A percentile compares a stretch with the other conserved stretches of the same genome.
phyloP scores from a whole-genome alignment of 176 grass and related monocot species.

The Stipa capillata region DNA sequence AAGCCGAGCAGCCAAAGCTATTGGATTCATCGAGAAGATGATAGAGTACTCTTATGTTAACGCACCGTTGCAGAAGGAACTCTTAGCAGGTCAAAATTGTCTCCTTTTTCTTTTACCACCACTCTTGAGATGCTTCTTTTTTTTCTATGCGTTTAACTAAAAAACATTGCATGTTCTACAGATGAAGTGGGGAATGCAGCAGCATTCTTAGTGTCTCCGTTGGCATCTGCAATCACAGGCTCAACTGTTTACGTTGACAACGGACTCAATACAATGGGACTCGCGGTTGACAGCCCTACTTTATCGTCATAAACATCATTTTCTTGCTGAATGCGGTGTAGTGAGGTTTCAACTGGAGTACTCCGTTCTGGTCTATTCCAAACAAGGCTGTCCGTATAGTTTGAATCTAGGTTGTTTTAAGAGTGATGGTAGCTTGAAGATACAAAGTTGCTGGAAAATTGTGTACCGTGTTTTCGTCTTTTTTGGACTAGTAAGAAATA shows the following conservation, averaged over 20 bases:
- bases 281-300: constrained; percentile 59
- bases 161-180: not conserved
- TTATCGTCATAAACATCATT: constrained; percentile 22
- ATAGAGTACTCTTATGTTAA: constrained; percentile 79
- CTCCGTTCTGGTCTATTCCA: not conserved
- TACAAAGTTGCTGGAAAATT: not conserved
- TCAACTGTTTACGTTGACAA: constrained; percentile 85
- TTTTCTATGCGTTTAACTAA: not conserved
- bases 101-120: not conserved
- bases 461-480: not conserved
- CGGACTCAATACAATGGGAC: constrained; percentile 78
- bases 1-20: constrained; percentile 82
- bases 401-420: not conserved
- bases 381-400: not conserved
- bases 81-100: constrained; percentile 50
- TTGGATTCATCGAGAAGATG: constrained; percentile 91
- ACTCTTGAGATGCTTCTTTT: not conserved
- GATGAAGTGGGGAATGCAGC: constrained; percentile 80
- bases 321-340: not conserved
- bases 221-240: constrained; percentile 78
- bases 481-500: not conserved
- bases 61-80: constrained; percentile 79
- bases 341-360: not conserved
- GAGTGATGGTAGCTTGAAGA: not conserved
- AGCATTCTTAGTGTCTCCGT: constrained; percentile 68